phyloP scores from a whole-genome alignment of 2,329 filamentous ascomycete genomes.

The Colletotrichum echinochloae region DNA sequence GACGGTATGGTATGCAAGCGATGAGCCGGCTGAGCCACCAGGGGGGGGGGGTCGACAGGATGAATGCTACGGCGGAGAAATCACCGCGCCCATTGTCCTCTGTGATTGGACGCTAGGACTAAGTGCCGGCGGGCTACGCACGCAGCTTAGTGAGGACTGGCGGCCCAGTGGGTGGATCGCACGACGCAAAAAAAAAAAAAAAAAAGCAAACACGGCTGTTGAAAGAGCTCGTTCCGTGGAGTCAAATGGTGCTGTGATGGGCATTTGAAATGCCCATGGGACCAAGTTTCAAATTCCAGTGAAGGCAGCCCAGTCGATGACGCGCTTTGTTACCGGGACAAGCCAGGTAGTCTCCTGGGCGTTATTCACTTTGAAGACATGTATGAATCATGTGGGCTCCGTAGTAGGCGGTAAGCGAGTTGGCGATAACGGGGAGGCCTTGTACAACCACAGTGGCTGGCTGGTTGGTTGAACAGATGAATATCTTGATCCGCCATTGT shows the following conservation, averaged over 20 bases:
- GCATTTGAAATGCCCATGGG: background rate
- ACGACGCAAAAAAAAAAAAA: conserved; percentile 14
- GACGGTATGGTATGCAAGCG: conserved; percentile 20
- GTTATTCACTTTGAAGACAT: background rate
- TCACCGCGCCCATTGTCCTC: background rate
- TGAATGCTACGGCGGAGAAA: conserved; percentile 24
- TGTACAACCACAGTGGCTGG: background rate
- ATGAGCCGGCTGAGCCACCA: conserved; percentile 3
- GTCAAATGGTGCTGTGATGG: background rate
- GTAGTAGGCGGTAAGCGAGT: background rate
- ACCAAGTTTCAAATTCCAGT: background rate
- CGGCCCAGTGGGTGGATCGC: conserved; percentile 13
- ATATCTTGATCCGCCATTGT: background rate
- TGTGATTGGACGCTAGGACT: conserved; percentile 26
- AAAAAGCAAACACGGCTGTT: conserved; percentile 1
- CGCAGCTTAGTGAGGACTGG: conserved; percentile 23
- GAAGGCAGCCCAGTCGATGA: background rate
- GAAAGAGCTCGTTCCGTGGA: background rate
- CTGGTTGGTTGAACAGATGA: background rate
- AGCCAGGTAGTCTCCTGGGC: background rate
- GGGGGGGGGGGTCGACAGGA: background rate
- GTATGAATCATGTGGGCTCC: background rate
- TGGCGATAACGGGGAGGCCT: background rate
- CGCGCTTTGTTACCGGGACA: background rate
- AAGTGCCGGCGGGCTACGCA: conserved; percentile 23